Percentiles rank a stretch among this genome's conserved stretches.
Evolutionary conservation across 768 basidiomycete species (phyloP).

Genomic region (Gymnopilus junonius): DNA sequence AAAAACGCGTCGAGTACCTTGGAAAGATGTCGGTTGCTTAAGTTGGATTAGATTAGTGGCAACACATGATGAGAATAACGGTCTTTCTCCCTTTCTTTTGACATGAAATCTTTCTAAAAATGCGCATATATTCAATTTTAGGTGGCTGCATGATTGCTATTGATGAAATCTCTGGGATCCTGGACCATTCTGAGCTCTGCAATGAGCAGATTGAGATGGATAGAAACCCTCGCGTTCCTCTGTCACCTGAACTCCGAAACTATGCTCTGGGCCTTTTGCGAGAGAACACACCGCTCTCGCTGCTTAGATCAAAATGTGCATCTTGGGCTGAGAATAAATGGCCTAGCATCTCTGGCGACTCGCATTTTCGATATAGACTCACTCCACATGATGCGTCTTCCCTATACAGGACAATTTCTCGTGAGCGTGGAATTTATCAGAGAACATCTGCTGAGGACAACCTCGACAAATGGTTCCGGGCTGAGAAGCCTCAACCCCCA

Average conservation of each 20-base stretch:
- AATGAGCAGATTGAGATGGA: slow-evolving; percentile 15
- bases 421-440: slow-evolving; percentile 26
- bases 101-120: not conserved
- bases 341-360: slow-evolving; percentile 21
- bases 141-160: slow-evolving; percentile 16
- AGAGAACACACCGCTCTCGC: slow-evolving; percentile 23
- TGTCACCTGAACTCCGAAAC: slow-evolving; percentile 19
- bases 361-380: slow-evolving; percentile 16
- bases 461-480: slow-evolving; percentile 28
- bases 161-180: slow-evolving; percentile 22
- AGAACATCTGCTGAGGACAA: slow-evolving; percentile 29
- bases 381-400: slow-evolving; percentile 23
- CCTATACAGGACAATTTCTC: slow-evolving; percentile 25
- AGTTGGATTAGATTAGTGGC: slow-evolving; percentile 22
- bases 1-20: slow-evolving; percentile 20
- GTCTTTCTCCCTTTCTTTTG: not conserved
- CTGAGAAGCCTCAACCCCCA: slow-evolving; percentile 21
- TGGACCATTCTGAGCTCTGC: slow-evolving; percentile 25
- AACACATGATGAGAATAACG: slow-evolving; percentile 10
- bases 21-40: slow-evolving; percentile 21
- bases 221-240: slow-evolving; percentile 17
- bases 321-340: slow-evolving; percentile 21
- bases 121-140: slow-evolving; percentile 9
- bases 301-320: slow-evolving; percentile 21
- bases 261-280: slow-evolving; percentile 22